Percentiles rank a stretch among this genome's conserved stretches.
Conservation (phyloP, 202 grass and related monocot genomes). For the Bolboschoenoplectus hybrid region DNA sequence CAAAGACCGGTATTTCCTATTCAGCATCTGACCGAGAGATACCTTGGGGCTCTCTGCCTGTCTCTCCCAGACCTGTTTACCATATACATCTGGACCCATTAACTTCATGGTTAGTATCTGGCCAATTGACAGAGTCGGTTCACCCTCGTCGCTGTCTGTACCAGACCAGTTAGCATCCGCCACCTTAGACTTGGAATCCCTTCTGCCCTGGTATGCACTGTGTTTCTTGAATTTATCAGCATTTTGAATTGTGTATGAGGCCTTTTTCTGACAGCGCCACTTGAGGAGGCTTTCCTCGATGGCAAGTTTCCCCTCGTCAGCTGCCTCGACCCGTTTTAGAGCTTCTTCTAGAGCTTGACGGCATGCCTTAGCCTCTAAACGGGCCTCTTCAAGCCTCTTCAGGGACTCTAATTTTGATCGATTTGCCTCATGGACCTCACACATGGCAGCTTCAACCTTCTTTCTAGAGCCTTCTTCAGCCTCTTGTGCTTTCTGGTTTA, state of each 20-base stretch:
- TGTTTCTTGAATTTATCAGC: constrained; percentile 69
- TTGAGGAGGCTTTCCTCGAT: constrained; percentile 65
- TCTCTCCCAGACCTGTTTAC: constrained; percentile 51
- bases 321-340: constrained; percentile 62
- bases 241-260: constrained; percentile 35
- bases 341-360: constrained; percentile 70
- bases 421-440: constrained; percentile 55
- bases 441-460: constrained; percentile 56
- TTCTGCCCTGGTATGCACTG: constrained; percentile 30
- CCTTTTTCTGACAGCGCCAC: constrained; percentile 55
- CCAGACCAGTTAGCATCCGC: constrained; percentile 33
- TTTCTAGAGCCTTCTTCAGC: constrained; percentile 60
- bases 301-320: constrained; percentile 58
- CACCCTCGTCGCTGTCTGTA: constrained; percentile 42
- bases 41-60: constrained; percentile 46
- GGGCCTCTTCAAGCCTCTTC: constrained; percentile 64
- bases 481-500: constrained; percentile 57
- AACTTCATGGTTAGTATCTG: constrained; percentile 93
- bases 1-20: constrained; percentile 50
- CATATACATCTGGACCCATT: constrained; percentile 62
- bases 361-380: constrained; percentile 55
- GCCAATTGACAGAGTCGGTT: constrained; percentile 70
- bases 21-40: constrained; percentile 85
- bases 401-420: constrained; percentile 47
- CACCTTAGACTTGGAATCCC: constrained; percentile 42